Evolutionary conservation across 2,329 filamentous ascomycete genomes (phyloP), one percentile per base, ranked within the genome.

Genomic region (Monosporascus sp.): DNA sequence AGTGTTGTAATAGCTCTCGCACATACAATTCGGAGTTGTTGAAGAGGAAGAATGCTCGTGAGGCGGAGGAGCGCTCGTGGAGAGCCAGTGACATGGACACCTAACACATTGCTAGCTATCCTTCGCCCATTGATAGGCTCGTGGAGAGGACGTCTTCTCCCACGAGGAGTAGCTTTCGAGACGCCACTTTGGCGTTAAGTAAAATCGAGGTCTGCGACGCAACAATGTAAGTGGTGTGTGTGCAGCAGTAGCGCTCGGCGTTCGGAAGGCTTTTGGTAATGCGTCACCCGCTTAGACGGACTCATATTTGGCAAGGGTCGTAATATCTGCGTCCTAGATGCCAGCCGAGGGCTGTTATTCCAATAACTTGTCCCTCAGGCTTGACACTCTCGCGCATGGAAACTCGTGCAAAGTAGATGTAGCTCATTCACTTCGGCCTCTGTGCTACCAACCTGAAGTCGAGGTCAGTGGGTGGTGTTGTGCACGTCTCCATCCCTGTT

Each of bases 271-370:
- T 26, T 46, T 28, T 18, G 15, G 43, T 28, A 11, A 46, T 31
- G 43, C 15, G 43, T 28, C 20, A 17, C 7, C 24, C 5, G 43
- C 43, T 46, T 46, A 31, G 24, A 17, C 18, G 17, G 24, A 31
- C 9, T 8, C 17, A 18, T 46, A 46, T 8, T 46, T 46, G 24
- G 43, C 43, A 46, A 46, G 43, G 43, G 24, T 31, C 15, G 58
- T 58, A 59, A 60, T 60, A 56, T 52, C 56, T 58, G 56, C 49
- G 49, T 58, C 55, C 54, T 49, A 49, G 54, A 59, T 59, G 55
- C 55, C 57, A 56, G 52, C 51, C 50, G 53, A 60, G 55, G 56
- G 46, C 55, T 35, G 57, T 57, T 51, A 57, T 60, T 54, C 53
- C 58, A 55, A 51, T 57, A 56, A 55, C 51, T 52, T 49, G 55